These are phyloP conservation scores for Annona cherimola DNA, from an alignment of 164 flowering plant species.

Conservation along the genomic window DNA sequence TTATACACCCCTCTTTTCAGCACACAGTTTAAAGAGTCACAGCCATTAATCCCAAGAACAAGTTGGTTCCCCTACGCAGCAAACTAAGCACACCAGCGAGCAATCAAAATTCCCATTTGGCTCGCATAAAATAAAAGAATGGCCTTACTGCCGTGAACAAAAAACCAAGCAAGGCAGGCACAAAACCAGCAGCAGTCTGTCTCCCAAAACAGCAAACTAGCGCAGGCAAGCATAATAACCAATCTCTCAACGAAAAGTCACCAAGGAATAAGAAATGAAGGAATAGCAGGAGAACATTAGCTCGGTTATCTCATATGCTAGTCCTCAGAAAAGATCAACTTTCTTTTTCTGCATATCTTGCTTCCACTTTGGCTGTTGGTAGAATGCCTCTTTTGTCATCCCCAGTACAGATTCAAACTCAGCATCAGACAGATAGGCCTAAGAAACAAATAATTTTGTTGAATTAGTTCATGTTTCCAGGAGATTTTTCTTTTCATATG, in stretches of 20 bases:
- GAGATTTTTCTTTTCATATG: too few relatives aligned
- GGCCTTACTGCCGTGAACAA: slow-evolving; percentile 14
- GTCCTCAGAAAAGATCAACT: slow-evolving; percentile 58
- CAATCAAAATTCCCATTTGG: not conserved
- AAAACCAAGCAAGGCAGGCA: slow-evolving; percentile 24
- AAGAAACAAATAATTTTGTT: slow-evolving; percentile 7
- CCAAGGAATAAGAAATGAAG: slow-evolving; percentile 3
- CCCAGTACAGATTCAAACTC: slow-evolving; percentile 74
- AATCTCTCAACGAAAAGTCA: not conserved
- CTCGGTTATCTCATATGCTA: slow-evolving; percentile 1
- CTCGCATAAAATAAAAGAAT: slow-evolving; percentile 46
- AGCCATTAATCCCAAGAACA: not conserved
- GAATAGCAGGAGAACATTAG: slow-evolving; percentile 3
- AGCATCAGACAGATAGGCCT: slow-evolving; percentile 81
- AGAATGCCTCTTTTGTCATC: slow-evolving; percentile 74
- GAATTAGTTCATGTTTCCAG: not conserved
- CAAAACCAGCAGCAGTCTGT: slow-evolving; percentile 17
- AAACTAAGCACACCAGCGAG: slow-evolving; percentile 12
- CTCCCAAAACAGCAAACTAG: slow-evolving; percentile 13
- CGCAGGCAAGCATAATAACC: slow-evolving; percentile 4
- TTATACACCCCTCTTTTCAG: slow-evolving; percentile 6
- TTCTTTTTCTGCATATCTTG: slow-evolving; percentile 91
- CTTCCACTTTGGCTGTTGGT: slow-evolving; percentile 87
- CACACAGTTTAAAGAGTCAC: not conserved
- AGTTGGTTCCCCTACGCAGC: not conserved